A percentile compares a stretch with the other conserved stretches of the same genome.
Evolutionary conservation across 495 filamentous ascomycete genomes (phyloP).

Genomic region (Rusavskia elegans): DNA sequence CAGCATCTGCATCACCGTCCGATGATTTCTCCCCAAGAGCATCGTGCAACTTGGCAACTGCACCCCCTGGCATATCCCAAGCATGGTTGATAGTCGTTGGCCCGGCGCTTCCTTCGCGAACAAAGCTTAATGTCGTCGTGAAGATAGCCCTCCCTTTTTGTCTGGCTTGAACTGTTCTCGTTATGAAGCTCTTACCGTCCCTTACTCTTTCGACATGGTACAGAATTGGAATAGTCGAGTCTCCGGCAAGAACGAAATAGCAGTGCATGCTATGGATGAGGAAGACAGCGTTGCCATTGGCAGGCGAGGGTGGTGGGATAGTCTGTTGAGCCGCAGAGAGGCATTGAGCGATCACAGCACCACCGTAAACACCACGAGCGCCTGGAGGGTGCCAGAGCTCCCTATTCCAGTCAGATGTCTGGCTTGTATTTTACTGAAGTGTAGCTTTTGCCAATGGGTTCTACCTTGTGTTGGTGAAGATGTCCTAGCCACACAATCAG

Average conservation of each 20-base stretch:
- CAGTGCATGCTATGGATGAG: conserved; percentile 91
- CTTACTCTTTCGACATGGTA: conserved; percentile 89
- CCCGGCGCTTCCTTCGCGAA: conserved; percentile 51
- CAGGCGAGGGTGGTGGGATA: conserved; percentile 40
- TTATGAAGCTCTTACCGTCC: conserved; percentile 78
- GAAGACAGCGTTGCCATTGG: conserved; percentile 30
- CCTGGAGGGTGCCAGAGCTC: conserved; percentile 76
- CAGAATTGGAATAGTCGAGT: conserved; percentile 68
- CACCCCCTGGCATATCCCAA: conserved; percentile 35
- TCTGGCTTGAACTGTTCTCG: conserved; percentile 85
- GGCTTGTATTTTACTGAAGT: neutral
- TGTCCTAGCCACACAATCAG: conserved; percentile 34
- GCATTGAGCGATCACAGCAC: conserved; percentile 82
- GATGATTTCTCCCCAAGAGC: conserved; percentile 7
- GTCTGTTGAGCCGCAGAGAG: conserved; percentile 79
- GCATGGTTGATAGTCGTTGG: conserved; percentile 44
- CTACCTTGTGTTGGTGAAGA: conserved; percentile 77
- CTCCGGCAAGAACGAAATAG: conserved; percentile 91
- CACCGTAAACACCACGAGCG: conserved; percentile 86
- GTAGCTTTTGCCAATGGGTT: neutral
- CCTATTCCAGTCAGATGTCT: conserved; percentile 1
- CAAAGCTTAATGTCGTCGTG: conserved; percentile 85
- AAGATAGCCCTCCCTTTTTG: conserved; percentile 86
- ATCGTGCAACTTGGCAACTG: conserved; percentile 18
- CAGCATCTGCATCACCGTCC: conserved; percentile 14